phyloP scores from a whole-genome alignment of 2,329 filamentous ascomycete genomes.

The Alternaria arborescens region DNA sequence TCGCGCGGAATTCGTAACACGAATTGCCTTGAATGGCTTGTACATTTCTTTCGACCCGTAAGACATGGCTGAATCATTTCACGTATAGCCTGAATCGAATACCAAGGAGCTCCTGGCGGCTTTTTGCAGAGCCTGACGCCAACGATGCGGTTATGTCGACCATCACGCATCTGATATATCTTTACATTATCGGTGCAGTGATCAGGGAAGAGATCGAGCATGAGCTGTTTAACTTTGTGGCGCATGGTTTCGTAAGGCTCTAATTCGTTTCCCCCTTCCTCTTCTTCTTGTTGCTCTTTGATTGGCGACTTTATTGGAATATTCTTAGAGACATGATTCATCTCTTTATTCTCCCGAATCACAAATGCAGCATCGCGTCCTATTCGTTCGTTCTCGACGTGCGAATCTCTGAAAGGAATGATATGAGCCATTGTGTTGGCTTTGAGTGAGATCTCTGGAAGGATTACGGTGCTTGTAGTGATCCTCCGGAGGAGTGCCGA shows the following conservation, averaged over 20 bases:
- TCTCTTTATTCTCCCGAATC: background rate
- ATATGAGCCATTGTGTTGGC: background rate
- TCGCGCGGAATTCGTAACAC: background rate
- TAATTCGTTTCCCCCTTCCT: background rate
- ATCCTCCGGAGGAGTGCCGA: background rate
- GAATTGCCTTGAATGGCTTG: background rate
- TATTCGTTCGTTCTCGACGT: background rate
- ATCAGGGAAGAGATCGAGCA: constrained; percentile 4
- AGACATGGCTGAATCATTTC: background rate
- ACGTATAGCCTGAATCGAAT: background rate
- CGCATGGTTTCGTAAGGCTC: background rate
- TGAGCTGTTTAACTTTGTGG: background rate
- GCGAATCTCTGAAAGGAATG: background rate
- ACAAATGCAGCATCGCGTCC: background rate
- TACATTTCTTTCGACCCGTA: background rate
- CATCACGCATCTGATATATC: background rate
- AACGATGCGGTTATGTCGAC: background rate
- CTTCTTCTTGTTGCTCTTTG: background rate
- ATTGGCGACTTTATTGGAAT: background rate
- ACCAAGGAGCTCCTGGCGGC: background rate
- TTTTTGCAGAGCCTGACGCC: background rate
- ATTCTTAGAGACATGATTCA: too few species aligned
- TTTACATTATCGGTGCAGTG: background rate
- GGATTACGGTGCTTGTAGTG: background rate
- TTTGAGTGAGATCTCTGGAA: background rate